Conservation (phyloP, 2,329 filamentous ascomycete species). For the Diaporthe aspalathi region DNA sequence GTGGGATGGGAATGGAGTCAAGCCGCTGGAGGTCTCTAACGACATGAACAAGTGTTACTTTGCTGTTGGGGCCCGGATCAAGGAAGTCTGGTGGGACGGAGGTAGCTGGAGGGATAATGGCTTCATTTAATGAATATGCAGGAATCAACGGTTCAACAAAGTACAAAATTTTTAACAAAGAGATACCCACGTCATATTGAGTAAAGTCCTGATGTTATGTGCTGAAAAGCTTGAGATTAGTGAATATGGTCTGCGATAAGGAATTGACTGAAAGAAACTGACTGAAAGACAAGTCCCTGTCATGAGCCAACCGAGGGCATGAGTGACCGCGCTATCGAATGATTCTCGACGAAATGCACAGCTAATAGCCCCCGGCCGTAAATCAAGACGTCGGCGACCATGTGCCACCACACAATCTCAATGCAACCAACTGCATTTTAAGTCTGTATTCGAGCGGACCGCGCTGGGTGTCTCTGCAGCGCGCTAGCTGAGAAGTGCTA, state of each 20-base stretch:
- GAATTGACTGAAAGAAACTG: background rate
- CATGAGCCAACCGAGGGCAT: background rate
- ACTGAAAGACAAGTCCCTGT: too few relatives aligned
- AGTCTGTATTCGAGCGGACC: background rate
- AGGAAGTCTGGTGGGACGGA: conserved; percentile 17
- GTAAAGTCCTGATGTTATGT: too few relatives aligned
- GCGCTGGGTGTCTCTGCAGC: background rate
- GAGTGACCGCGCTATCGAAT: too few relatives aligned
- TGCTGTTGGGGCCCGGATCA: background rate
- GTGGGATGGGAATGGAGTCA: conserved; percentile 4
- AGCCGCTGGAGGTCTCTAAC: conserved; percentile 17
- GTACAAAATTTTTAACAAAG: too few relatives aligned
- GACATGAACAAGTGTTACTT: conserved; percentile 26
- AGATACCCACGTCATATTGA: background rate
- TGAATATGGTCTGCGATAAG: background rate
- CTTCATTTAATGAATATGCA: background rate
- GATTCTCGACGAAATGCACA: background rate
- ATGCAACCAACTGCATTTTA: background rate
- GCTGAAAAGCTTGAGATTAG: too few relatives aligned
- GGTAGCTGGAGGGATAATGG: conserved; percentile 2
- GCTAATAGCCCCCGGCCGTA: background rate
- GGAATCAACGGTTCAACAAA: too few relatives aligned
- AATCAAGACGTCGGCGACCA: background rate
- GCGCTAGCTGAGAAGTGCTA: conserved; percentile 18
- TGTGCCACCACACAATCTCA: background rate